Evolutionary conservation across 352 stramenopile genomes (phyloP), one percentile per base, ranked within the genome.

Genomic region (Globisporangium solare): DNA sequence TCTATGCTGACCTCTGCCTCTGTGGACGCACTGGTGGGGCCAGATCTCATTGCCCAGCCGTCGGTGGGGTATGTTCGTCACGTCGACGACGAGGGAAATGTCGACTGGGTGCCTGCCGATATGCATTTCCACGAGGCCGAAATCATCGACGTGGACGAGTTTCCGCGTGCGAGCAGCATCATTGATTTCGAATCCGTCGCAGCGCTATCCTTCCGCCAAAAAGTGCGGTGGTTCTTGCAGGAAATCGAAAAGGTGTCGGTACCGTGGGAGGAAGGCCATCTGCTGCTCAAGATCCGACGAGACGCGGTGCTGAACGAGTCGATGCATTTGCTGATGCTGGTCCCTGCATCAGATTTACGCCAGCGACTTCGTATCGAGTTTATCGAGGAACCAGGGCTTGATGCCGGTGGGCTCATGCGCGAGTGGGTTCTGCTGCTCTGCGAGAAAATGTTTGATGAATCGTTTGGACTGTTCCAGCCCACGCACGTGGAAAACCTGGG

Each of bases 311-410:
- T 92, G 27, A 80, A 75, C 51, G 82, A 94, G 51, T 92, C 82
- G 41, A 91, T 92, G 82, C 78, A 91, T 37, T 56, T 92, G 58
- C 67, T 94, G 11, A 91, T 92, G 79, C 56, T 90, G 17, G 77
- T 92, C 6, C 80, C 80, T 7, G 74, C 80, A 1, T 74, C 76
- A 3, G 78, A 91, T 61, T 63, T 94, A 1, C 72, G 80, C 13
- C 79, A 91, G 54, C 73, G 82, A 6, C 67, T 94, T 22, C 82
- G 80, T 27, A 92, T 94, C 31, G 82, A 94, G 60, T 94, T 94
- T 45, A 89, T 91, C 18, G 75, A 91, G 40, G 84, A 94, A 45
- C 80, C 82, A 1, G 84, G 80, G 0, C 59, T 94, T 20, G 83
- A 94, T 56, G 83, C 79, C 0, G 85, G 85, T 3, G 84, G 84